Percentiles rank a stretch among this genome's conserved stretches.
Conservation (phyloP, 306 rosid genomes). For the Quercus bicolor region DNA sequence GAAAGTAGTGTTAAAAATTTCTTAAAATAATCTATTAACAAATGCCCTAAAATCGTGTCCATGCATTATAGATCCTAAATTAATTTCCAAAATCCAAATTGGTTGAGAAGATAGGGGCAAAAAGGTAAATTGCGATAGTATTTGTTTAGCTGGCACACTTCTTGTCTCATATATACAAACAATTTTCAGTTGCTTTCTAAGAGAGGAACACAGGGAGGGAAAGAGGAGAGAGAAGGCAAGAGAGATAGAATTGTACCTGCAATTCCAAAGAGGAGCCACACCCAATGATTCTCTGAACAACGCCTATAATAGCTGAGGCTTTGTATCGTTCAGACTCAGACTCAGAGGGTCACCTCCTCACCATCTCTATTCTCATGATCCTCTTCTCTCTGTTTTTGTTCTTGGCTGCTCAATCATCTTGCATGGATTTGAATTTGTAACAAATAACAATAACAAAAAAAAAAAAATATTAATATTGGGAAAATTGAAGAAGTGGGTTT, state of each 20-base stretch:
- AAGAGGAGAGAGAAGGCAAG: neutral
- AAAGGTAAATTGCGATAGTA: slow-evolving; percentile 5
- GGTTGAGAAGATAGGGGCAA: slow-evolving; percentile 26
- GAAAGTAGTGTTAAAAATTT: too few relatives aligned
- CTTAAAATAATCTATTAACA: rapidly evolving
- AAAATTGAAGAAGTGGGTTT: neutral
- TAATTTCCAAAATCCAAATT: slow-evolving; percentile 14
- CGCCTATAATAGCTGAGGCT: neutral
- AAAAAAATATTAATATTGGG: neutral
- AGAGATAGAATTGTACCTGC: slow-evolving; percentile 9
- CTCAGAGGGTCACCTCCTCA: slow-evolving; percentile 17
- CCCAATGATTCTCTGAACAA: slow-evolving; percentile 28
- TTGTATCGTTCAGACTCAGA: too few relatives aligned
- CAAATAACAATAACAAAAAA: too few relatives aligned
- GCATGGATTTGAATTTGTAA: slow-evolving; percentile 19
- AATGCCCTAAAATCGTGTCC: rapidly evolving
- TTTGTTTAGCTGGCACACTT: slow-evolving; percentile 21
- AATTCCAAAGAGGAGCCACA: slow-evolving; percentile 14
- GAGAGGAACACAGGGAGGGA: neutral
- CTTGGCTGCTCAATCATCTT: neutral
- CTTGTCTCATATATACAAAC: slow-evolving; percentile 20
- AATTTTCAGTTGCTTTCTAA: slow-evolving; percentile 13
- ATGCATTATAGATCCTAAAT: too few relatives aligned
- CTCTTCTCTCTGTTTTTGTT: neutral
- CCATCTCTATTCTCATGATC: neutral